Evolutionary conservation across 2,329 filamentous ascomycete genomes (phyloP), one percentile per base, ranked within the genome.

Genomic region (Cladobotryum protrusum): DNA sequence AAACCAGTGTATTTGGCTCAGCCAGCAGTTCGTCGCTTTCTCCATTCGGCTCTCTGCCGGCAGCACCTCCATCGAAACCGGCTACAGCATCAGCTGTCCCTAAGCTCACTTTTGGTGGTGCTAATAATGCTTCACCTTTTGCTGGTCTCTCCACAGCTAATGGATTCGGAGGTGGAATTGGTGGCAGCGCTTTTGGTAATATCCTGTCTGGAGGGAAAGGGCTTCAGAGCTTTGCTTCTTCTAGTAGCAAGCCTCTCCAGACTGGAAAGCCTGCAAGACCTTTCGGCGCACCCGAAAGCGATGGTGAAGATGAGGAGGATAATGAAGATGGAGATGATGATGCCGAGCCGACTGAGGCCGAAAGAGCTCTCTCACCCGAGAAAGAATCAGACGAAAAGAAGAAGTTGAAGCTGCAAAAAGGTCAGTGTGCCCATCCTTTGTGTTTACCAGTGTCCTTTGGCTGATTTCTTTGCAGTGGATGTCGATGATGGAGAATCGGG

Each of bases 401-500:
- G 68, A 85, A 81, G 64, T 66, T 76, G 7, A 83, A 78, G 61
- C 72, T 84, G 52, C 83, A 90, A 60, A 83, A 86, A 65, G 78
- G 88, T 91, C 73, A 70, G 81, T 68, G 43, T 33, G 34, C 11
- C n/a, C 41, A 32, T 14, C 17, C 13, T 17, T 17, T 43, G 17
- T 17, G 9, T 24, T 33, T 14, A 29, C 17, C 17, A n/a, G 11
- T 15, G 6, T 33, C 17, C 17, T 12, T 18, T 37, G 1, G 19
- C 15, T 18, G 24, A 33, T 49, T 18, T 18, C 12, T 14, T 42
- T 45, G 48, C 45, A 91, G 81, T 84, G 24, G 71, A 73, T 43
- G 80, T 92, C 39, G 86, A 95, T 64, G 92, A 93, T 46, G 92
- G 92, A 49, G 92, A 97, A 69, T 83, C 90, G 60, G 83, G 83